phyloP scores from a whole-genome alignment of 179 eudicot genomes.

The Silene noctiflora region DNA sequence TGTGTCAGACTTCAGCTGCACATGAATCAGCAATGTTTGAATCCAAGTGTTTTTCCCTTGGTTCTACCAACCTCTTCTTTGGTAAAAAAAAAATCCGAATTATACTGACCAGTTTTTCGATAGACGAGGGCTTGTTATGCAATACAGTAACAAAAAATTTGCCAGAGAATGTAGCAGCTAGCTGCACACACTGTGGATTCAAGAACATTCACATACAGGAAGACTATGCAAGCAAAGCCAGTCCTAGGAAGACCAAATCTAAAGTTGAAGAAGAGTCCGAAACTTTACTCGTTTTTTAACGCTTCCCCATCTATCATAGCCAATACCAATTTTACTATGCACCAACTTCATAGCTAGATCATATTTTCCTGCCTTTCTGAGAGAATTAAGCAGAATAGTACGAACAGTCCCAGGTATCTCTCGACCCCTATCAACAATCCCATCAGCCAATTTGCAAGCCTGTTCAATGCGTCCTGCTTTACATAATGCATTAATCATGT shows the following conservation, averaged over 20 bases:
- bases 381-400: constrained; percentile 70
- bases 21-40: no score
- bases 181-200: neutral
- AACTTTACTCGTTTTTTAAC: constrained; percentile 81
- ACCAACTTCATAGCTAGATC: constrained; percentile 85
- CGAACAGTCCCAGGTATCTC: constrained; percentile 94
- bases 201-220: neutral
- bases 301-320: constrained; percentile 87
- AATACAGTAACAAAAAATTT: no score
- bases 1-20: no score
- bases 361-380: constrained; percentile 80
- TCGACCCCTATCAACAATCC: constrained; percentile 81
- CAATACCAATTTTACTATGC: constrained; percentile 95
- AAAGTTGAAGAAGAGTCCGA: constrained; percentile 50
- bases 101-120: neutral
- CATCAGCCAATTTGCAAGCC: constrained; percentile 97
- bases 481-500: constrained; percentile 81
- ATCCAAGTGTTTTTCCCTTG: no score
- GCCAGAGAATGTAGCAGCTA: neutral
- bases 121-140: no score
- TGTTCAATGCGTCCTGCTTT: constrained; percentile 76
- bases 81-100: no score
- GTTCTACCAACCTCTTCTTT: no score
- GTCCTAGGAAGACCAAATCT: constrained; percentile 21
- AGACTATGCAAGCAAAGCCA: neutral